phyloP scores from a whole-genome alignment of 2,329 filamentous ascomycete genomes.

The Alternaria sp. region DNA sequence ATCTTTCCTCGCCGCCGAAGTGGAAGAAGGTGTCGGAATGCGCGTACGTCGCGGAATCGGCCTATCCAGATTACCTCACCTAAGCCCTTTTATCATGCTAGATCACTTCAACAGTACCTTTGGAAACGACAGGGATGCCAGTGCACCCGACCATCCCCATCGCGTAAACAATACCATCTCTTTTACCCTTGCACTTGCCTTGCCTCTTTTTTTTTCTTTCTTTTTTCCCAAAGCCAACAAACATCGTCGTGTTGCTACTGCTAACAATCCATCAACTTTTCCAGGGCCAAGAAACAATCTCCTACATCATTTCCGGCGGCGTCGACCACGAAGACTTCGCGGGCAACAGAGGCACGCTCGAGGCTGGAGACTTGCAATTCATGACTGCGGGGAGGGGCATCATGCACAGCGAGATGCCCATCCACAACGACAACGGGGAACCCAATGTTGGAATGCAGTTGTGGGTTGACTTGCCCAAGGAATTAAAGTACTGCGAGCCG shows the following conservation, averaged over 20 bases:
- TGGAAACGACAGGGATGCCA: not conserved
- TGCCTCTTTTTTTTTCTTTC: too few relatives aligned
- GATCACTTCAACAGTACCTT: not conserved
- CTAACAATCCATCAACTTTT: too few relatives aligned
- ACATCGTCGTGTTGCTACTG: too few relatives aligned
- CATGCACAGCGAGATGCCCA: not conserved
- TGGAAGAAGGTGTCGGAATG: not conserved
- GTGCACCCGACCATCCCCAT: not conserved
- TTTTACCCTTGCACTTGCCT: too few relatives aligned
- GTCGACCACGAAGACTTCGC: not conserved
- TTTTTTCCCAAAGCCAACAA: too few relatives aligned
- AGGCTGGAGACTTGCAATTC: not conserved
- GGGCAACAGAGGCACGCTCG: not conserved
- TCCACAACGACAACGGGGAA: not conserved
- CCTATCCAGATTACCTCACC: not conserved
- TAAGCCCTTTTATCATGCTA: not conserved
- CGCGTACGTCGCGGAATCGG: not conserved
- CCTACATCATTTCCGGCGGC: not conserved
- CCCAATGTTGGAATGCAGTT: not conserved
- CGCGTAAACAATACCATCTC: too few relatives aligned
- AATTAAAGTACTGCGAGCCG: not conserved
- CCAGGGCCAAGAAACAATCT: not conserved
- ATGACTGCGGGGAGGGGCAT: not conserved
- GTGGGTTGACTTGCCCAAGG: not conserved
- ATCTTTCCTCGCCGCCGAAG: not conserved